A percentile compares a stretch with the other conserved stretches of the same genome.
Evolutionary conservation across 495 filamentous ascomycete species (phyloP).

Genomic region (Daldinia bambusicola): DNA sequence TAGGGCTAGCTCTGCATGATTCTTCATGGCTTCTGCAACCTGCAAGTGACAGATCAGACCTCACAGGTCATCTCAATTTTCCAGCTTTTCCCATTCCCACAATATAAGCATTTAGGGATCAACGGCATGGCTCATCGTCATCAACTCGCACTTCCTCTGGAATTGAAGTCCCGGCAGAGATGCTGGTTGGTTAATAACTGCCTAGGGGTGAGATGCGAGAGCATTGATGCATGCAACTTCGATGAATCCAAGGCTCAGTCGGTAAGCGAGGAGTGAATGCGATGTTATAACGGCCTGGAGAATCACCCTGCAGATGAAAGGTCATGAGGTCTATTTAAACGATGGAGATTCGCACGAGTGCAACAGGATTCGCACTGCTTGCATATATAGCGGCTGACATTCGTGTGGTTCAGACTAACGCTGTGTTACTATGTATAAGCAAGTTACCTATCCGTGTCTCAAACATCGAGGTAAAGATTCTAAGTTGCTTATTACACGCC

Average conservation of each 20-base stretch:
- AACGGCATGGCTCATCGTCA: constrained; percentile 6
- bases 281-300: constrained; percentile 12
- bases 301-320: constrained; percentile 28
- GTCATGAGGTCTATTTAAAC: constrained; percentile 38
- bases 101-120: constrained; percentile 8
- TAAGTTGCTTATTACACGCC: not conserved
- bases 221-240: constrained; percentile 7
- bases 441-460: constrained; percentile 8
- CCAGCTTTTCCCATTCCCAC: constrained; percentile 12
- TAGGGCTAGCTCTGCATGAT: constrained; percentile 39
- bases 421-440: constrained; percentile 26
- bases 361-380: constrained; percentile 34
- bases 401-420: constrained; percentile 29
- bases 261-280: constrained; percentile 11
- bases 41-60: constrained; percentile 36
- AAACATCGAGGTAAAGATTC: constrained; percentile 2
- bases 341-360: constrained; percentile 22
- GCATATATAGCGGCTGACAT: constrained; percentile 28
- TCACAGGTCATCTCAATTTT: constrained; percentile 14
- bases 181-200: not conserved
- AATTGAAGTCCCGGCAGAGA: not conserved
- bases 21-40: constrained; percentile 29
- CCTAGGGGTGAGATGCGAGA: not conserved
- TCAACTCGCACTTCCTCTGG: not conserved
- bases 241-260: constrained; percentile 12